Evolutionary conservation across 176 grass and related monocot genomes (phyloP).

Genomic region (Musa beccarii): DNA sequence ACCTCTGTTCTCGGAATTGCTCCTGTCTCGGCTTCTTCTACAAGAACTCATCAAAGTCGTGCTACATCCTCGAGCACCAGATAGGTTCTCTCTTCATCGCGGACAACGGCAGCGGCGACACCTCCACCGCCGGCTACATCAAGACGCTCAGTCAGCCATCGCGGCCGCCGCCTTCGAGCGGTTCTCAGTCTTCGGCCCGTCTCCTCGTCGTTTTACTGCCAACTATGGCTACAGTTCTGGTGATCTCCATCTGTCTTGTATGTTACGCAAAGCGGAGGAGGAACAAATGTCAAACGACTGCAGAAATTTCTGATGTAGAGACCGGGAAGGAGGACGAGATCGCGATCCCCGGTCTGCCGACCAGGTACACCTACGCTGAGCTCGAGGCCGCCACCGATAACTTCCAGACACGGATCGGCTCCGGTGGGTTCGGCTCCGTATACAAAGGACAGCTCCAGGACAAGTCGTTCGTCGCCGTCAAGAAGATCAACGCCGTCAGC

Average conservation of each 20-base stretch:
- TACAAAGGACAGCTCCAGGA: conserved; percentile 61
- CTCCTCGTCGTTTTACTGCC: conserved; percentile 26
- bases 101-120: neutral
- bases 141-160: conserved; percentile 28
- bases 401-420: conserved; percentile 52
- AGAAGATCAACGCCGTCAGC: conserved; percentile 59
- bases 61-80: conserved; percentile 43
- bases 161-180: neutral
- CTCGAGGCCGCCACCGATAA: conserved; percentile 53
- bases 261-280: neutral
- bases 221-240: neutral
- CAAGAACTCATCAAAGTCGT: conserved; percentile 37
- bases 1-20: conserved; percentile 48
- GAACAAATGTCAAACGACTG: conserved; percentile 26
- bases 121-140: conserved; percentile 33
- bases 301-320: conserved; percentile 24
- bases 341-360: conserved; percentile 60
- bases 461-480: conserved; percentile 52
- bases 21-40: conserved; percentile 72
- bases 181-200: conserved; percentile 28
- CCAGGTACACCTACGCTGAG: conserved; percentile 45
- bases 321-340: conserved; percentile 36
- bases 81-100: conserved; percentile 40
- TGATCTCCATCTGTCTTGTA: neutral
- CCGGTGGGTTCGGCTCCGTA: conserved; percentile 64